phyloP scores from a whole-genome alignment of 768 basidiomycete genomes.

The Hericium erinaceus region DNA sequence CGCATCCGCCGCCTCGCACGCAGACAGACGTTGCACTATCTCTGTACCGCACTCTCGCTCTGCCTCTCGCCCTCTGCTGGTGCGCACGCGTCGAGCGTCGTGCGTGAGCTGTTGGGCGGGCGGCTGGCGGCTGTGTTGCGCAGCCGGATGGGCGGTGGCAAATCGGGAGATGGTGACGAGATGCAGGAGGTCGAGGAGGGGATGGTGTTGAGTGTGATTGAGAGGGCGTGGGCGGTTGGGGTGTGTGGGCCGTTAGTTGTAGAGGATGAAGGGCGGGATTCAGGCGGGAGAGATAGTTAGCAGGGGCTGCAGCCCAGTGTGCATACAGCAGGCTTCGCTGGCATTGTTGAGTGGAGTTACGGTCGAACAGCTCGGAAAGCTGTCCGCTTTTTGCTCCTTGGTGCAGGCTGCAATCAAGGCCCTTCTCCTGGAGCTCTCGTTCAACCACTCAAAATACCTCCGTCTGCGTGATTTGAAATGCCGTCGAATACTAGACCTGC shows the following conservation, averaged over 20 bases:
- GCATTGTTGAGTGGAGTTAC: too few species aligned
- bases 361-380: too few species aligned
- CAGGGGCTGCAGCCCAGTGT: too few species aligned
- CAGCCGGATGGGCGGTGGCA: neutral
- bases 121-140: neutral
- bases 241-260: neutral
- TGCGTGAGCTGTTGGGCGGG: neutral
- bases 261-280: too few species aligned
- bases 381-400: too few species aligned
- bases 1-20: slow-evolving; percentile 6
- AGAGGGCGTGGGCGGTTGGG: slow-evolving; percentile 16
- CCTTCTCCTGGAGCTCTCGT: too few species aligned
- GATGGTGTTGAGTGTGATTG: slow-evolving; percentile 20
- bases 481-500: too few species aligned
- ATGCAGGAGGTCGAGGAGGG: slow-evolving; percentile 18
- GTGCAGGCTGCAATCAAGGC: too few species aligned
- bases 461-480: too few species aligned
- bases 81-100: neutral
- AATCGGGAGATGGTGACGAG: neutral
- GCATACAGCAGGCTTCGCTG: too few species aligned
- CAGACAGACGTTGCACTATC: slow-evolving; percentile 8
- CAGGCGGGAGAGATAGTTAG: too few species aligned
- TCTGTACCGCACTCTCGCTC: slow-evolving; percentile 5
- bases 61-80: neutral
- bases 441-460: too few species aligned